Conservation (phyloP, 768 basidiomycete species). For the Astraeus odoratus region DNA sequence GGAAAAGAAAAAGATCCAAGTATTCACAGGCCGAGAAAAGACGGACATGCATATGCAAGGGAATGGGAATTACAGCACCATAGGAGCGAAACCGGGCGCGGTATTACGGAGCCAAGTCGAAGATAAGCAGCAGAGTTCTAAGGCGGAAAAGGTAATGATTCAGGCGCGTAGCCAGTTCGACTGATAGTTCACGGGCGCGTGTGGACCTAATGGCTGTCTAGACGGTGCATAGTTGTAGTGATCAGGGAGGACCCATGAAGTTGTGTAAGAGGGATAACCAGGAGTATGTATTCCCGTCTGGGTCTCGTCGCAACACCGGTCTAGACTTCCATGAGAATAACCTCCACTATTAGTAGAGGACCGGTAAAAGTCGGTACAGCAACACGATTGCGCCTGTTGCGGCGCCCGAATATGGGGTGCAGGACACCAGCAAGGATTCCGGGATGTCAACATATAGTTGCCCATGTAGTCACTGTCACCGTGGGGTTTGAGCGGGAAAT, state of each 20-base stretch:
- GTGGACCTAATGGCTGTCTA: constrained; percentile 38
- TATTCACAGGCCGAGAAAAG: constrained; percentile 31
- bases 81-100: constrained; percentile 26
- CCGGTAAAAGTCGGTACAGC: constrained; percentile 42
- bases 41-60: constrained; percentile 30
- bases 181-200: constrained; percentile 38
- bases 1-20: constrained; percentile 23
- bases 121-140: constrained; percentile 24
- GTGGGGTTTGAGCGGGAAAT: constrained; percentile 17
- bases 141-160: constrained; percentile 17
- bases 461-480: constrained; percentile 11
- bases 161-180: constrained; percentile 46
- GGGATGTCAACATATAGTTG: constrained; percentile 10
- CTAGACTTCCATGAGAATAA: constrained; percentile 53
- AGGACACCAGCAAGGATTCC: constrained; percentile 18
- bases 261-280: constrained; percentile 29
- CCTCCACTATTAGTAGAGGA: constrained; percentile 48
- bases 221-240: constrained; percentile 36
- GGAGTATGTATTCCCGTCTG: constrained; percentile 39
- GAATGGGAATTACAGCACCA: constrained; percentile 34
- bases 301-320: constrained; percentile 43
- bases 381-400: constrained; percentile 53
- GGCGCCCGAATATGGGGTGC: constrained; percentile 31
- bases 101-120: constrained; percentile 22
- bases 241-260: constrained; percentile 38